Base-by-base conservation (phyloP, 148 eudicot genomes). In the Arctostaphylos glauca region DNA sequence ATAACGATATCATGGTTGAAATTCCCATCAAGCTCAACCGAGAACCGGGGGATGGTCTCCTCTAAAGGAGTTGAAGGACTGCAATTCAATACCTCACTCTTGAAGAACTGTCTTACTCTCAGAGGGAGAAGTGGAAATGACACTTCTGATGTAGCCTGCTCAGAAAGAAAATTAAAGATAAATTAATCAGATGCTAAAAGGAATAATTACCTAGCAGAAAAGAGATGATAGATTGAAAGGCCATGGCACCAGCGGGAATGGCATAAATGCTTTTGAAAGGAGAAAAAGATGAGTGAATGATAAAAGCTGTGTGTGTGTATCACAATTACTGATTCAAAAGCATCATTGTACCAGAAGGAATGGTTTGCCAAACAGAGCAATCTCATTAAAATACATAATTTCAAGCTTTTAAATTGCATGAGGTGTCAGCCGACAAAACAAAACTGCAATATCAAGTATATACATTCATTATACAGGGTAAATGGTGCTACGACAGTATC, bases 111-210 rank as follows among this genome's bases (percentile, higher is more conserved):
- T 82, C 86, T 84, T 55, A 96, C 55, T 75, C 88, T 83, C 14
- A 43, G 43, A 78, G 99, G 98, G 73, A 96, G 91, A 66, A 84
- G 83, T 60, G 90, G 83, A 66, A 77, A 88, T 78, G 98, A 90
- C 78, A 94, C 83, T 81, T 93, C 98, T 62, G 99, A 92, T 68
- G 99, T 94, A 71, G 98, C 99, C 99, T 96, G 91, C 38, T 52
- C 67, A 81, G 72, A 76, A 14, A 72, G 75, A 76, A 50, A 79
- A 84, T 83, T 31, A 50, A 75, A 4, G 50, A 71, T 56, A 21
- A 38, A 41, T 53, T 5, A 84, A 80, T 84, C 16, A 74, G 62
- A 48, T 48, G 60, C 25, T 13, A 79, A 80, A 44, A 76, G 52
- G 62, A 70, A 60, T 16, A 7, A 72, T 7, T 6, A 74, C 78